Percentiles rank a stretch among this genome's conserved stretches.
These are phyloP conservation scores for Xylaria palmicola DNA, from an alignment of 495 filamentous ascomycete genomes.

Conservation along the genomic window DNA sequence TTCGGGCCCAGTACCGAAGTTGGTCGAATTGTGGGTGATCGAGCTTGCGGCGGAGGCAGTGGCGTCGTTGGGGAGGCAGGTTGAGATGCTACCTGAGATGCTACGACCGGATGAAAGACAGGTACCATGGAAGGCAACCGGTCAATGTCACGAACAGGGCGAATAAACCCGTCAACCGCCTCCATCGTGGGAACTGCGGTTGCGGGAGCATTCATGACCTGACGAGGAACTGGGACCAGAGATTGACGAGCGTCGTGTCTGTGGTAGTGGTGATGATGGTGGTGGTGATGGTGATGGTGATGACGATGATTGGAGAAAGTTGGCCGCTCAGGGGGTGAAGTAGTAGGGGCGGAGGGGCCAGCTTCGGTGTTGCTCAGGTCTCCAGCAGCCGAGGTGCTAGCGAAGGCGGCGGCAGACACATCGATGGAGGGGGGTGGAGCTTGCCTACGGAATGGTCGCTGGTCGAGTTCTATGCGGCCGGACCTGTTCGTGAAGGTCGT, in stretches of 20 bases:
- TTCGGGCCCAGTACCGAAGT: slow-evolving; percentile 47
- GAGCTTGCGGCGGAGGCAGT: slow-evolving; percentile 59
- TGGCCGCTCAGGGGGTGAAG: slow-evolving; percentile 72
- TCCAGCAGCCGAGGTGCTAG: slow-evolving; percentile 44
- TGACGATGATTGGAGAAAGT: slow-evolving; percentile 56
- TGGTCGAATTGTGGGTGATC: slow-evolving; percentile 53
- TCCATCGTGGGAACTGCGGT: slow-evolving; percentile 74
- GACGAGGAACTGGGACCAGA: slow-evolving; percentile 51
- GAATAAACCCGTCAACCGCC: slow-evolving; percentile 68
- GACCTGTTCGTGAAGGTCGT: slow-evolving; percentile 53
- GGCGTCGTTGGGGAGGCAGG: slow-evolving; percentile 94
- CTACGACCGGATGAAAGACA: slow-evolving; percentile 64
- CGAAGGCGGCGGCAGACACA: slow-evolving; percentile 42
- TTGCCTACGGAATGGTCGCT: slow-evolving; percentile 47
- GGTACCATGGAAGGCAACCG: slow-evolving; percentile 83
- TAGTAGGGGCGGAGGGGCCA: slow-evolving; percentile 64
- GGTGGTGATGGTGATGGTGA: slow-evolving; percentile 52
- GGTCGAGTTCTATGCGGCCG: slow-evolving; percentile 42
- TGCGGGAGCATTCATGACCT: slow-evolving; percentile 63
- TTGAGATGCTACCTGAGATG: slow-evolving; percentile 84
- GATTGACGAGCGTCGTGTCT: slow-evolving; percentile 58
- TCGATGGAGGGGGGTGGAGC: slow-evolving; percentile 47
- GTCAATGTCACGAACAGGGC: slow-evolving; percentile 82
- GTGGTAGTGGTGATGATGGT: slow-evolving; percentile 61
- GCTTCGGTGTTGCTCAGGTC: slow-evolving; percentile 46